Evolutionary conservation across 768 basidiomycete genomes (phyloP).

Genomic region (Dacryopinax spathularia): DNA sequence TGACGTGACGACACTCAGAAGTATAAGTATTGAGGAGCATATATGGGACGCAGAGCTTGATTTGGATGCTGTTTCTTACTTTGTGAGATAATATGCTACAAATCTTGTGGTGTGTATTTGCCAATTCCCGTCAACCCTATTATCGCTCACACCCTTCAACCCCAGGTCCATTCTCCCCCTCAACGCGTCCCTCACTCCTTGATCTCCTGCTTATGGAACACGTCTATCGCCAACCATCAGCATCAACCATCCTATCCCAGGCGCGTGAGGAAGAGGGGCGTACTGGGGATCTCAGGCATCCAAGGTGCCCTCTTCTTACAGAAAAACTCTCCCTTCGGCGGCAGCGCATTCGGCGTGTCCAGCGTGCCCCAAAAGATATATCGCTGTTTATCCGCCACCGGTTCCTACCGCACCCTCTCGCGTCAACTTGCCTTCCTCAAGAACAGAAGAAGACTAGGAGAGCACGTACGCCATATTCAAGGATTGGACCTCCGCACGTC

Average conservation of each 20-base stretch:
- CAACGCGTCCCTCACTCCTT: neutral
- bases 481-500: neutral
- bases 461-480: neutral
- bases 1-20: no score
- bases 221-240: neutral
- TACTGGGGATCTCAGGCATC: neutral
- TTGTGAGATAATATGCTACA: no score
- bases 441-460: neutral
- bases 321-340: constrained; percentile 3
- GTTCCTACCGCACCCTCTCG: neutral
- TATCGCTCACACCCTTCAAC: no score
- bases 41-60: no score
- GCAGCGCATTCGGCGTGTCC: neutral
- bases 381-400: neutral
- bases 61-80: no score
- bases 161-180: no score
- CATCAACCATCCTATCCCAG: neutral
- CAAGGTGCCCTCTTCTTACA: neutral
- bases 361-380: neutral
- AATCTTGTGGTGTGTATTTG: no score
- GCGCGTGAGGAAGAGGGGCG: neutral
- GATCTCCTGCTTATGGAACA: neutral
- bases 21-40: no score
- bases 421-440: neutral
- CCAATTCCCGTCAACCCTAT: no score